These are phyloP conservation scores for Lachnellula cervina DNA, from an alignment of 2,329 filamentous ascomycete species.

Conservation along the genomic window DNA sequence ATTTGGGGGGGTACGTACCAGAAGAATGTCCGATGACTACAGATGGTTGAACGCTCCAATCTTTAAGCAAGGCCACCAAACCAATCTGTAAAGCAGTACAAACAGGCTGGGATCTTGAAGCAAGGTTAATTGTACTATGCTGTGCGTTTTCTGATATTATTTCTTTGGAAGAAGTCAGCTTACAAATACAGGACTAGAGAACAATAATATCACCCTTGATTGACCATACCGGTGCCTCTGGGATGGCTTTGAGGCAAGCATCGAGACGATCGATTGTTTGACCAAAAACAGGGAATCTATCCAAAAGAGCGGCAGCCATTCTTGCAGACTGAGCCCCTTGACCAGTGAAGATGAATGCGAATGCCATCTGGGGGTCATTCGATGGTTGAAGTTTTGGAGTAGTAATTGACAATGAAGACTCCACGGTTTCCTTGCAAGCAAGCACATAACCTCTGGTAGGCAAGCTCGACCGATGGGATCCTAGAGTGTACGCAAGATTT, in stretches of 20 bases:
- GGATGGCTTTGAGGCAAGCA: not conserved
- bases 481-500: slow-evolving; percentile 9
- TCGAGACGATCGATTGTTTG: slow-evolving; percentile 1
- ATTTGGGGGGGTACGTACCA: slow-evolving; percentile 22
- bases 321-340: slow-evolving; percentile 19
- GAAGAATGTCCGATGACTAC: slow-evolving; percentile 42
- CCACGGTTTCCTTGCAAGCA: not conserved
- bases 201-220: slow-evolving; percentile 25
- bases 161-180: not conserved
- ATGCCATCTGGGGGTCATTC: not conserved
- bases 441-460: slow-evolving; percentile 1
- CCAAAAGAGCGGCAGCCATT: slow-evolving; percentile 17
- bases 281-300: slow-evolving; percentile 1
- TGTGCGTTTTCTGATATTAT: not conserved
- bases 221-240: slow-evolving; percentile 3
- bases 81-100: slow-evolving; percentile 44
- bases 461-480: slow-evolving; percentile 1
- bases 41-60: slow-evolving; percentile 36
- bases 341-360: slow-evolving; percentile 23
- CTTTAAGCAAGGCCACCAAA: slow-evolving; percentile 38
- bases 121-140: slow-evolving; percentile 35
- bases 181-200: slow-evolving; percentile 3
- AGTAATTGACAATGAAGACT: not conserved
- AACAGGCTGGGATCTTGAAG: slow-evolving; percentile 33
- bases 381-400: not conserved